Evolutionary conservation across 371 early-diverging fungal genomes (phyloP).

Genomic region (Ordospora pajunii): DNA sequence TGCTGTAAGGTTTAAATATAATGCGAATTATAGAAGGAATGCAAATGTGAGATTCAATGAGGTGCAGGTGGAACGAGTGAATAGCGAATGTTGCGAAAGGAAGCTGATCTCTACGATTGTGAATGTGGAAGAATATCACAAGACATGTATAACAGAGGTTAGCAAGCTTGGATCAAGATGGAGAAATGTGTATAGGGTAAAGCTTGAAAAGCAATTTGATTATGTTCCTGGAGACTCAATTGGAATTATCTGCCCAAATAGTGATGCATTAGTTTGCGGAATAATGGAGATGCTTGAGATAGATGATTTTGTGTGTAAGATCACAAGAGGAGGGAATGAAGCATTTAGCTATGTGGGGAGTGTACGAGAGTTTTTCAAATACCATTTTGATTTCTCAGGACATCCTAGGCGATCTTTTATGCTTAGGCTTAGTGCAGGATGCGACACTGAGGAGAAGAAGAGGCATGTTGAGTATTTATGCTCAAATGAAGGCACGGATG

Average conservation of each 20-base stretch:
- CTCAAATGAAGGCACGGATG: conserved; percentile 49
- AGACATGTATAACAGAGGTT: not conserved
- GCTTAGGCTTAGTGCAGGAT: conserved; percentile 22
- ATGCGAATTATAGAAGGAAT: not conserved
- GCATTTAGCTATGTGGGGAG: conserved; percentile 46
- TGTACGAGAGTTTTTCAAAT: conserved; percentile 46
- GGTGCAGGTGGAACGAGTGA: not conserved
- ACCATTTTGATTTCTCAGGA: conserved; percentile 46
- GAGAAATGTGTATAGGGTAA: conserved; percentile 38
- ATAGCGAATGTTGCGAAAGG: not conserved
- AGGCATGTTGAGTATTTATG: conserved; percentile 47
- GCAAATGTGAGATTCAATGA: not conserved
- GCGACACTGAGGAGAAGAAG: not conserved
- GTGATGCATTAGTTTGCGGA: conserved; percentile 4
- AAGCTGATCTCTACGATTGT: not conserved
- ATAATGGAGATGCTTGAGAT: not conserved
- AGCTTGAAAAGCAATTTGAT: conserved; percentile 4
- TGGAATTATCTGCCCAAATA: conserved; percentile 40
- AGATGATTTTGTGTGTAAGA: conserved; percentile 1
- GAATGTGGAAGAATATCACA: not conserved
- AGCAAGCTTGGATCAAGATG: conserved; percentile 19
- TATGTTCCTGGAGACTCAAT: conserved; percentile 42
- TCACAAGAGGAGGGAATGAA: not conserved
- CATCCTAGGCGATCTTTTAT: conserved; percentile 53
- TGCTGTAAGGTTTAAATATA: not conserved